Conservation (phyloP, 2,329 filamentous ascomycete species). For the Paraphoma sp. region DNA sequence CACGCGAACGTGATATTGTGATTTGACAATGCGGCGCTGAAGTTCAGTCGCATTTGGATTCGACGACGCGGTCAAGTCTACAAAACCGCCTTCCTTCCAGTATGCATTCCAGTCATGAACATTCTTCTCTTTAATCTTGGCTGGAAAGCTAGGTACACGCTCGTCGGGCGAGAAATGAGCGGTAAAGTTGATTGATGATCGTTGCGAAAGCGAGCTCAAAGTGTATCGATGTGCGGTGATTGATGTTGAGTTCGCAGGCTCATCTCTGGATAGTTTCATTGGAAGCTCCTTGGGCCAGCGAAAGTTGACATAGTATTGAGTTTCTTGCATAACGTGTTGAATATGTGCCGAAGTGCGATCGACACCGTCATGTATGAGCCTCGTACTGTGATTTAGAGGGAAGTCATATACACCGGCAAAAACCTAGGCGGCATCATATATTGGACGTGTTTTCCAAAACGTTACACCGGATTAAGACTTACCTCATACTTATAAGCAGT, state of each 20-base stretch:
- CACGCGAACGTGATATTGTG: slow-evolving; percentile 60
- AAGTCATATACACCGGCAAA: slow-evolving; percentile 60
- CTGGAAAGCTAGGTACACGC: slow-evolving; percentile 25
- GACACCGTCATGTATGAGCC: slow-evolving; percentile 29
- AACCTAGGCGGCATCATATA: slow-evolving; percentile 49
- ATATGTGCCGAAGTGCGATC: slow-evolving; percentile 49
- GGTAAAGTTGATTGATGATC: slow-evolving; percentile 24
- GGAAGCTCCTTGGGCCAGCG: slow-evolving; percentile 47
- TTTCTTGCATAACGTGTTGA: slow-evolving; percentile 52
- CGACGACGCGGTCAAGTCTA: slow-evolving; percentile 54
- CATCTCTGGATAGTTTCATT: slow-evolving; percentile 42
- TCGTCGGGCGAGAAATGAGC: slow-evolving; percentile 33
- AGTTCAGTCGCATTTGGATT: slow-evolving; percentile 55
- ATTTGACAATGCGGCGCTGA: slow-evolving; percentile 58
- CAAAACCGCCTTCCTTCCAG: slow-evolving; percentile 58
- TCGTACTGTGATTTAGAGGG: slow-evolving; percentile 53
- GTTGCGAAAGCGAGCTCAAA: slow-evolving; percentile 5
- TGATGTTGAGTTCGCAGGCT: slow-evolving; percentile 52
- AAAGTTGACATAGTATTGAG: slow-evolving; percentile 51
- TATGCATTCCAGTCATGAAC: slow-evolving; percentile 55
- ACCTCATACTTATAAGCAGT: slow-evolving; percentile 36
- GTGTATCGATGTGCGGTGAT: slow-evolving; percentile 38
- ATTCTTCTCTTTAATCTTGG: slow-evolving; percentile 40
- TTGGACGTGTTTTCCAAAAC: neutral
- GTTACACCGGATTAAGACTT: neutral